phyloP scores from a whole-genome alignment of 2,329 filamentous ascomycete species.

The Diaporthe citrichinensis region DNA sequence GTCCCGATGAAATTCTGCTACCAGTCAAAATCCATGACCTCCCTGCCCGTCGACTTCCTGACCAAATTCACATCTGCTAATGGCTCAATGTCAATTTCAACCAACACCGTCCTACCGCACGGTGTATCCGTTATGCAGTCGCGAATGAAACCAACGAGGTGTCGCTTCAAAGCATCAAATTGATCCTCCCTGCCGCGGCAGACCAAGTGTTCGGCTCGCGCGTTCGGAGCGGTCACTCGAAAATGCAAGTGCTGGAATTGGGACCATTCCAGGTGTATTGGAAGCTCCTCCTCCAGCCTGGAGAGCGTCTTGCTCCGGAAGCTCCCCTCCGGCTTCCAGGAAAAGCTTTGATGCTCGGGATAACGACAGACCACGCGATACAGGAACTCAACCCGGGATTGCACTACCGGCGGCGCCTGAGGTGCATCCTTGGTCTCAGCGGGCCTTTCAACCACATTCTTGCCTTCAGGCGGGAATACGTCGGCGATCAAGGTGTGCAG shows the following conservation, averaged over 20 bases:
- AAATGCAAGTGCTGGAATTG: slow-evolving; percentile 8
- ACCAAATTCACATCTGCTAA: not conserved
- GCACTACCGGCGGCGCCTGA: not conserved
- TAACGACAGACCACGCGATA: slow-evolving; percentile 2
- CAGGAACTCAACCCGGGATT: not conserved
- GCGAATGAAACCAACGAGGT: not conserved
- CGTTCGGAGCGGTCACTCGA: not conserved
- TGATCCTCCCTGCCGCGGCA: slow-evolving; percentile 1
- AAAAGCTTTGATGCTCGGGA: not conserved
- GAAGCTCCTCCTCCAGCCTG: not conserved
- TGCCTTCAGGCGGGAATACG: not conserved
- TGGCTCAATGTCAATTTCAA: not conserved
- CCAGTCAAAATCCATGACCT: slow-evolving; percentile 10
- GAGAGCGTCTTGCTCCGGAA: not conserved
- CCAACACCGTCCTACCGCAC: not conserved
- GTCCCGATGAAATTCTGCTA: not conserved
- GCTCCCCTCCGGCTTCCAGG: slow-evolving; percentile 2
- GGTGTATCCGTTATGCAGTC: not conserved
- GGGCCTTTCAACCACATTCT: not conserved
- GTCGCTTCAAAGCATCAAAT: slow-evolving; percentile 1
- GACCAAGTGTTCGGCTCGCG: not conserved
- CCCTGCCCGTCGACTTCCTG: not conserved
- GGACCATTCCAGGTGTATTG: not conserved
- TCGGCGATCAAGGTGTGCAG: no score
- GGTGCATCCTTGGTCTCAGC: not conserved